phyloP scores from a whole-genome alignment of 768 basidiomycete species.

The Rhizopogon rudus region DNA sequence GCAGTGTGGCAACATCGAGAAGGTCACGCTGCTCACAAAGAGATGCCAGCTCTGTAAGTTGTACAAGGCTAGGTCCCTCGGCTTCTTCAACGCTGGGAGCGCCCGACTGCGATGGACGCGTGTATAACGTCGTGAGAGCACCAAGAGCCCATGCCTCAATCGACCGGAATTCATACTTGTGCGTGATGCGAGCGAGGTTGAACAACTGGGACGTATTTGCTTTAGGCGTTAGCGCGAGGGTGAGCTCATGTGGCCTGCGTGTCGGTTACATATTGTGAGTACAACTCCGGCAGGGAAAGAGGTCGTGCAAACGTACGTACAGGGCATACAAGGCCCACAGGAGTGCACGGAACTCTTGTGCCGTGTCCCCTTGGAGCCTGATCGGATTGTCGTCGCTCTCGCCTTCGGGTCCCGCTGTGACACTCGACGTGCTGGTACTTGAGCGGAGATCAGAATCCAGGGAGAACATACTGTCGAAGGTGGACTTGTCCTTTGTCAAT shows the following conservation, averaged over 20 bases:
- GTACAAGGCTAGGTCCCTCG: conserved; percentile 35
- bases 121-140: conserved; percentile 35
- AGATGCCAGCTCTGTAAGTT: conserved; percentile 48
- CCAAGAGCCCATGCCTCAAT: conserved; percentile 41
- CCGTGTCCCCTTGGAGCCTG: conserved; percentile 39
- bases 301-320: conserved; percentile 31
- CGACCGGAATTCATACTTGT: conserved; percentile 42
- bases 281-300: background rate
- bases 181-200: conserved; percentile 43
- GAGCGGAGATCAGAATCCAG: conserved; percentile 31
- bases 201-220: conserved; percentile 41
- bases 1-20: conserved; percentile 33
- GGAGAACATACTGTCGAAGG: conserved; percentile 44
- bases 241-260: conserved; percentile 41
- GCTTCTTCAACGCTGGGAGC: conserved; percentile 22
- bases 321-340: conserved; percentile 48
- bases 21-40: conserved; percentile 44
- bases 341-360: conserved; percentile 46
- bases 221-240: conserved; percentile 36
- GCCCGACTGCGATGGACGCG: conserved; percentile 21
- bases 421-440: conserved; percentile 15
- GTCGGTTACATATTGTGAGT: background rate
- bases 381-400: conserved; percentile 48
- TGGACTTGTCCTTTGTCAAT: conserved; percentile 40
- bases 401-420: conserved; percentile 37